Conservation (phyloP, 2,329 filamentous ascomycete genomes). For the Apiospora marii region DNA sequence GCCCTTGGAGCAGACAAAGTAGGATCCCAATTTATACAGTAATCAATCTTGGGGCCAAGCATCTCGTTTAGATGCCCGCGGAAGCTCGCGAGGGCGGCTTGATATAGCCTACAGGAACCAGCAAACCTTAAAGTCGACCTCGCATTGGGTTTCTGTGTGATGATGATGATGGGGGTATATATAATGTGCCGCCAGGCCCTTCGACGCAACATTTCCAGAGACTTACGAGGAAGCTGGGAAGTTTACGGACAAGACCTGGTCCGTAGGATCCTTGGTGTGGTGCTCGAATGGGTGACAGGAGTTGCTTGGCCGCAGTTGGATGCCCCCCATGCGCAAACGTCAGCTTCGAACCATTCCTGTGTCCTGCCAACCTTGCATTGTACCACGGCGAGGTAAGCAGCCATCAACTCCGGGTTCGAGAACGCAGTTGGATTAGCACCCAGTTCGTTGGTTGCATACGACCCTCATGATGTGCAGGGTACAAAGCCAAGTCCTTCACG, state of each 20-base stretch:
- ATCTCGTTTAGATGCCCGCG: constrained; percentile 13
- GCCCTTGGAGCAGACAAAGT: neutral
- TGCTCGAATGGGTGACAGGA: neutral
- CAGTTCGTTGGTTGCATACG: neutral
- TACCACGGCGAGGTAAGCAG: neutral
- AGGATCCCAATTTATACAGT: constrained; percentile 3
- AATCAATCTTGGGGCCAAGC: constrained; percentile 14
- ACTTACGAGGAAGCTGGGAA: neutral
- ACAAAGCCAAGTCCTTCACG: neutral
- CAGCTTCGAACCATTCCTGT: constrained; percentile 1
- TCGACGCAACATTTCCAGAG: neutral
- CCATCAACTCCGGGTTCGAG: constrained; percentile 7
- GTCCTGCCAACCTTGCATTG: neutral
- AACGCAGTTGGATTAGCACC: neutral
- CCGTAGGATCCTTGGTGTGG: neutral
- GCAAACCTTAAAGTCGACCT: constrained; percentile 11
- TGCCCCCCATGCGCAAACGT: constrained; percentile 6
- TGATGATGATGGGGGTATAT: neutral
- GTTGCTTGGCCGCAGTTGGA: neutral
- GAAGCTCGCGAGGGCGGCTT: constrained; percentile 1
- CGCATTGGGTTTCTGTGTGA: neutral
- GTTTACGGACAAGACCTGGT: neutral
- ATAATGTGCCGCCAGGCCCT: neutral
- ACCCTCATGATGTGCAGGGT: constrained; percentile 12
- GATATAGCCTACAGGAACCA: constrained; percentile 18